Conservation (phyloP, 2,329 filamentous ascomycete genomes). For the Pyricularia sp. region DNA sequence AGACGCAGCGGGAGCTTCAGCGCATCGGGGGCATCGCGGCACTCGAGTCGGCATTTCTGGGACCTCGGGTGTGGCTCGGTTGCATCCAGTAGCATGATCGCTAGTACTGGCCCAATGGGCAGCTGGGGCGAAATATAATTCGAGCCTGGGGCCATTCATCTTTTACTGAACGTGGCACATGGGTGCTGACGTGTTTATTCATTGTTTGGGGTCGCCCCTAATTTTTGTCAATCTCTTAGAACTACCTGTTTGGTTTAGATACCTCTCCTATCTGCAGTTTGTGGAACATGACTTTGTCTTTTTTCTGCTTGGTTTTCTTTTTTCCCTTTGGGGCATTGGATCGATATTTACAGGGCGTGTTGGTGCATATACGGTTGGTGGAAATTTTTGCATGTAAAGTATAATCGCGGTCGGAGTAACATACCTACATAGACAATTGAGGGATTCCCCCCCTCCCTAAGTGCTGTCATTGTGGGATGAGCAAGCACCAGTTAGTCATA, state of each 20-base stretch:
- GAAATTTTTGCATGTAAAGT: background rate
- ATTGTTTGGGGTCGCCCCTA: background rate
- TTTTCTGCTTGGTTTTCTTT: background rate
- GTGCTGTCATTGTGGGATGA: background rate
- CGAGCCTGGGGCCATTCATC: background rate
- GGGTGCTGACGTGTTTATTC: background rate
- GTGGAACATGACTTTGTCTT: background rate
- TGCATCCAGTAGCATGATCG: slow-evolving; percentile 64
- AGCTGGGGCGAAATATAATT: slow-evolving; percentile 67
- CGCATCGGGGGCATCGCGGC: slow-evolving; percentile 57
- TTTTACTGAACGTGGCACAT: background rate
- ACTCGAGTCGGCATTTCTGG: slow-evolving; percentile 85
- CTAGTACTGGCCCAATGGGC: slow-evolving; percentile 58
- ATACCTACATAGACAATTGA: background rate
- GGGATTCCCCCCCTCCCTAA: background rate
- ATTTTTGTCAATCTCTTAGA: background rate
- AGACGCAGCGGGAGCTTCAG: slow-evolving; percentile 42
- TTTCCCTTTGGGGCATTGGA: background rate
- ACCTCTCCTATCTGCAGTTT: background rate
- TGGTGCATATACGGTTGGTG: slow-evolving; percentile 1
- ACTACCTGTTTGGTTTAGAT: background rate
- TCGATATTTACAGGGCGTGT: background rate
- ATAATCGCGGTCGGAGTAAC: background rate
- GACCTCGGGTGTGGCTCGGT: slow-evolving; percentile 65
- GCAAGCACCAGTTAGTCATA: background rate